These are phyloP conservation scores for Ottelia alismoides DNA, from an alignment of 106 monocot genomes.

Conservation along the genomic window DNA sequence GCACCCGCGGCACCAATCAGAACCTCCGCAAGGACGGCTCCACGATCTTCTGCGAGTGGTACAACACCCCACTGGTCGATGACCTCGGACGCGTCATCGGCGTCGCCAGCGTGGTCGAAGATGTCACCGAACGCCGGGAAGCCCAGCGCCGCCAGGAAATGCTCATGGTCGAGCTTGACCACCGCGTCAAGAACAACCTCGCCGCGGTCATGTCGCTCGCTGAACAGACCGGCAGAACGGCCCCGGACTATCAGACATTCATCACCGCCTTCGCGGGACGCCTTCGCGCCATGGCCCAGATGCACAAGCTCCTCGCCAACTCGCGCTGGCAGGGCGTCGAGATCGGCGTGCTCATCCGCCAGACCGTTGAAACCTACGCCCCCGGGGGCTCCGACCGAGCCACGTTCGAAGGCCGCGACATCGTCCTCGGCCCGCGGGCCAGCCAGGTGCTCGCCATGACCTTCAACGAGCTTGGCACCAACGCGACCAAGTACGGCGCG, in stretches of 20 bases:
- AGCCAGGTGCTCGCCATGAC: background rate
- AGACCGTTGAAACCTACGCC: background rate
- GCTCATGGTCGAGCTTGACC: background rate
- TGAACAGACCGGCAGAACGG: background rate
- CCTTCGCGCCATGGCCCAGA: background rate
- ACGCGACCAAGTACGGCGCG: background rate
- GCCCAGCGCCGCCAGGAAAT: background rate
- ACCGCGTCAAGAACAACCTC: no score
- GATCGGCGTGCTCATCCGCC: background rate
- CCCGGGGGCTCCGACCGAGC: no score
- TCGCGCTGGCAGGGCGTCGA: background rate
- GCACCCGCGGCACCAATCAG: no score
- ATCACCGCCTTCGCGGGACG: background rate
- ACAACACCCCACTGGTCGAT: no score
- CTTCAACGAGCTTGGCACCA: background rate
- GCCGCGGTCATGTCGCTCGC: background rate
- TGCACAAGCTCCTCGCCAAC: background rate
- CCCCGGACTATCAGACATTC: background rate
- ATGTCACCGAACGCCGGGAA: background rate
- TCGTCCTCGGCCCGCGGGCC: background rate
- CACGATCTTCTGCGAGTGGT: no score
- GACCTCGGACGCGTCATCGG: background rate
- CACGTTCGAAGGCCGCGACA: background rate
- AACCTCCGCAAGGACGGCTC: no score
- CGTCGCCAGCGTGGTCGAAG: background rate